phyloP scores from a whole-genome alignment of 2,329 filamentous ascomycete genomes.

The Parasarocladium wereldwijsianum region DNA sequence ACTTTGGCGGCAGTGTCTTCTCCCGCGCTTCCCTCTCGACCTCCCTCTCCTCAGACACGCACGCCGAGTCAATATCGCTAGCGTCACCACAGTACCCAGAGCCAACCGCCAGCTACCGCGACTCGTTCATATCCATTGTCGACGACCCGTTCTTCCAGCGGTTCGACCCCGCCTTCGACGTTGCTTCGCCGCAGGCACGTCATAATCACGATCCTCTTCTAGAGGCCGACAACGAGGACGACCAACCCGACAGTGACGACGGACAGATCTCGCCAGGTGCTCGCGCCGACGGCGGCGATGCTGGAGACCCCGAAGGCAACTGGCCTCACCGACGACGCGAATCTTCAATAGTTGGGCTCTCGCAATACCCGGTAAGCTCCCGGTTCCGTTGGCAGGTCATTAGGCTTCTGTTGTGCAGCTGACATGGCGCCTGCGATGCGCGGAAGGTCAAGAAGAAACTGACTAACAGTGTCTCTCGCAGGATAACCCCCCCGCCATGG shows the following conservation, averaged over 20 bases:
- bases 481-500: conserved; percentile 29
- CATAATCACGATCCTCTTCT: too few species aligned
- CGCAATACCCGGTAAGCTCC: conserved; percentile 23
- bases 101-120: conserved; percentile 18
- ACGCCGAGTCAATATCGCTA: conserved; percentile 6
- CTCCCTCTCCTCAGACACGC: conserved; percentile 5
- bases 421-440: not conserved
- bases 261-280: conserved; percentile 11
- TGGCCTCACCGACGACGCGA: conserved; percentile 34
- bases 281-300: conserved; percentile 21
- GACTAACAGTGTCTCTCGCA: conserved; percentile 13
- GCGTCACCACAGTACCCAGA: conserved; percentile 12
- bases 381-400: too few species aligned
- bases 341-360: conserved; percentile 27
- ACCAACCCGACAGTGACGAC: conserved; percentile 12
- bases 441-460: too few species aligned
- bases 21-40: conserved; percentile 7
- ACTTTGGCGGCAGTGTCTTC: conserved; percentile 9
- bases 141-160: conserved; percentile 41
- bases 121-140: conserved; percentile 37
- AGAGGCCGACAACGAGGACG: conserved; percentile 8
- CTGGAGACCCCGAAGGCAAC: conserved; percentile 18
- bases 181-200: too few species aligned
- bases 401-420: too few species aligned
- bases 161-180: conserved; percentile 20